Evolutionary conservation across 2,329 filamentous ascomycete species (phyloP).

Genomic region (Dactylella cylindrospora): DNA sequence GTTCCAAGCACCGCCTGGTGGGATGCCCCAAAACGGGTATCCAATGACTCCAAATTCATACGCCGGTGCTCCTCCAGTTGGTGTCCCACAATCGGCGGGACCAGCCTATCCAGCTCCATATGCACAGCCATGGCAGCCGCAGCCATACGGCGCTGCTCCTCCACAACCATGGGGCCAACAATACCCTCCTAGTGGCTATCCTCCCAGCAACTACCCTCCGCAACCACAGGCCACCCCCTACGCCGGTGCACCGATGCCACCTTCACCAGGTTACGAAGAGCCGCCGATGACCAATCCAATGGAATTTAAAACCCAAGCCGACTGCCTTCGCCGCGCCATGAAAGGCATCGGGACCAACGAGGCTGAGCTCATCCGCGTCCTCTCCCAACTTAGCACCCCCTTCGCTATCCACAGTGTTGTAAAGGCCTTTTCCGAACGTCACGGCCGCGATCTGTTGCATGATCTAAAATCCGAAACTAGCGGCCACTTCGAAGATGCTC

Average conservation of each 20-base stretch:
- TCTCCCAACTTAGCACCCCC: conserved; percentile 70
- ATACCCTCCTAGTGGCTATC: conserved; percentile 47
- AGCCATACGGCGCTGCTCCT: conserved; percentile 22
- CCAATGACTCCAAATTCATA: conserved; percentile 49
- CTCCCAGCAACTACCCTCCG: background rate
- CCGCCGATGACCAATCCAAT: conserved; percentile 52
- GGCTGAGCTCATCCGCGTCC: conserved; percentile 67
- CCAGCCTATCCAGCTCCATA: conserved; percentile 47
- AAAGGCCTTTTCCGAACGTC: conserved; percentile 64
- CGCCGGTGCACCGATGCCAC: conserved; percentile 51
- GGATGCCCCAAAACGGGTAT: conserved; percentile 50
- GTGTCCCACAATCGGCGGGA: conserved; percentile 49
- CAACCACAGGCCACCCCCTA: conserved; percentile 51
- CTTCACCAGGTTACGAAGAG: conserved; percentile 51
- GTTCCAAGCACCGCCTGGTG: conserved; percentile 45
- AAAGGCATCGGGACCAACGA: conserved; percentile 93
- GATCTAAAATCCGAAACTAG: conserved; percentile 78
- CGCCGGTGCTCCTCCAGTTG: conserved; percentile 4
- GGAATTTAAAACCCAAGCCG: conserved; percentile 68
- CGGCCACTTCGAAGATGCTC: conserved; percentile 69
- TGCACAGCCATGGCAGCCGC: conserved; percentile 46
- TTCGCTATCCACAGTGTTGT: conserved; percentile 72
- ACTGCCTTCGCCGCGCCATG: conserved; percentile 77
- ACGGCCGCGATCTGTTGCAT: conserved; percentile 68
- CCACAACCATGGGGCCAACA: conserved; percentile 12